A percentile compares a stretch with the other conserved stretches of the same genome.
These are phyloP conservation scores for Microcos paniculata DNA, from an alignment of 345 rosid species.

Conservation along the genomic window DNA sequence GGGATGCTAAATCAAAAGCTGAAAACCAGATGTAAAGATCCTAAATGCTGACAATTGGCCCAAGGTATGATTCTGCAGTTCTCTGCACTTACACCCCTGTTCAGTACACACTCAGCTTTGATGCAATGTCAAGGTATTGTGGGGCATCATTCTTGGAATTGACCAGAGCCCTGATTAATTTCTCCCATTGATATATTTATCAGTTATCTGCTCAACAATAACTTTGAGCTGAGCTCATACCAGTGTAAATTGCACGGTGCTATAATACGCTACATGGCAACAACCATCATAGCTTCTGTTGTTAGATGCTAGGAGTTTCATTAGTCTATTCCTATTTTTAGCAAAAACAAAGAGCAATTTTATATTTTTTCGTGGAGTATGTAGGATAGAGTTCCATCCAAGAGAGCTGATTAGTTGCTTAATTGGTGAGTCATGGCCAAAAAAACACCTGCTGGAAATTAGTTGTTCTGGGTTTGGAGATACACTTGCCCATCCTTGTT, in stretches of 20 bases:
- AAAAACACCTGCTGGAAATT: neutral
- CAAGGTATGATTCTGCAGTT: constrained; percentile 2
- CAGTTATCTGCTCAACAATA: neutral
- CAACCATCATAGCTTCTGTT: neutral
- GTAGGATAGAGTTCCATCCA: constrained; percentile 10
- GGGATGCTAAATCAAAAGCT: constrained; percentile 36
- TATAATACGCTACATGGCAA: neutral
- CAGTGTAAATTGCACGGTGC: constrained; percentile 1
- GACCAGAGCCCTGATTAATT: neutral
- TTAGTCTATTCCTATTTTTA: neutral
- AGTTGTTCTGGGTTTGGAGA: neutral
- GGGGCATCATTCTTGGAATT: neutral
- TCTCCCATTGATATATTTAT: neutral
- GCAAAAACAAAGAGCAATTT: constrained; percentile 10
- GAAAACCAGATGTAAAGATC: constrained; percentile 27
- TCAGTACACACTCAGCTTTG: neutral
- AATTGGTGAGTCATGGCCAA: constrained; percentile 2
- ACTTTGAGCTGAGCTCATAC: neutral
- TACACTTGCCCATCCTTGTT: neutral
- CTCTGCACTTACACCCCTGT: neutral
- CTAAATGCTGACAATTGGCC: constrained; percentile 10
- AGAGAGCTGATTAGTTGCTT: constrained; percentile 1
- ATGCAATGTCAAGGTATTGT: neutral
- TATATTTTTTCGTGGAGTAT: constrained; percentile 25
- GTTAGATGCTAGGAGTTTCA: constrained; percentile 5